A percentile compares a stretch with the other conserved stretches of the same genome.
Conservation (phyloP, 2,329 filamentous ascomycete genomes). For the Neofusicoccum sp. region DNA sequence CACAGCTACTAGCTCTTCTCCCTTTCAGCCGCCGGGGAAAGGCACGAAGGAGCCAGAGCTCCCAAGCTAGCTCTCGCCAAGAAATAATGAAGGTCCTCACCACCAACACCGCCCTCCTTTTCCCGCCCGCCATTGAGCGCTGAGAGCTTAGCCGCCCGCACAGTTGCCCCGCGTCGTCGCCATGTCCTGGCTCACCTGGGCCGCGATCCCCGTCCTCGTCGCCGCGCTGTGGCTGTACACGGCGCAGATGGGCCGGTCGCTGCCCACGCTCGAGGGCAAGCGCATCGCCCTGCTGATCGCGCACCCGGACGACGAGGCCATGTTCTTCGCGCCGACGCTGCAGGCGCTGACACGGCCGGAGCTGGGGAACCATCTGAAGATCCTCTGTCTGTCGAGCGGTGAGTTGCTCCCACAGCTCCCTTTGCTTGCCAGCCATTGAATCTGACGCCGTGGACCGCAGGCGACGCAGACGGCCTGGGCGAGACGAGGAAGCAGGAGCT, state of each 20-base stretch:
- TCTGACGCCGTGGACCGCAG: slow-evolving; percentile 40
- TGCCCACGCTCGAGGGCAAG: slow-evolving; percentile 74
- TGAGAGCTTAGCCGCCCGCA: background rate
- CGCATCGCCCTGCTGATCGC: slow-evolving; percentile 90
- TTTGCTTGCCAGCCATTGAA: no score
- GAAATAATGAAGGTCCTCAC: slow-evolving; percentile 7
- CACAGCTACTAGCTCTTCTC: background rate
- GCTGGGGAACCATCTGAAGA: slow-evolving; percentile 86
- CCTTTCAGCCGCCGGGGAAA: background rate
- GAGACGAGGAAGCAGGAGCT: slow-evolving; percentile 80
- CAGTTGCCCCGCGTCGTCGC: slow-evolving; percentile 8
- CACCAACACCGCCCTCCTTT: background rate
- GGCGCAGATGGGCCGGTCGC: slow-evolving; percentile 45
- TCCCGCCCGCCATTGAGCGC: slow-evolving; percentile 1
- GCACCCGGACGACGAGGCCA: slow-evolving; percentile 97
- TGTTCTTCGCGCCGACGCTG: slow-evolving; percentile 95
- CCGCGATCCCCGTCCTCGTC: slow-evolving; percentile 42
- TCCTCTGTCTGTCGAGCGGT: slow-evolving; percentile 88
- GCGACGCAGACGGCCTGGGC: slow-evolving; percentile 84
- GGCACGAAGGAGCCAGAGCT: slow-evolving; percentile 9
- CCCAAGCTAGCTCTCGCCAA: background rate
- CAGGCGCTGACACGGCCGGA: slow-evolving; percentile 78
- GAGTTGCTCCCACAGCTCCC: no score
- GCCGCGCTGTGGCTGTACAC: slow-evolving; percentile 49
- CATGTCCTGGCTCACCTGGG: slow-evolving; percentile 44